Percentiles rank a stretch among this genome's conserved stretches.
Conservation (phyloP, 176 grass and related monocot species). For the Bonia amplexicaulis region DNA sequence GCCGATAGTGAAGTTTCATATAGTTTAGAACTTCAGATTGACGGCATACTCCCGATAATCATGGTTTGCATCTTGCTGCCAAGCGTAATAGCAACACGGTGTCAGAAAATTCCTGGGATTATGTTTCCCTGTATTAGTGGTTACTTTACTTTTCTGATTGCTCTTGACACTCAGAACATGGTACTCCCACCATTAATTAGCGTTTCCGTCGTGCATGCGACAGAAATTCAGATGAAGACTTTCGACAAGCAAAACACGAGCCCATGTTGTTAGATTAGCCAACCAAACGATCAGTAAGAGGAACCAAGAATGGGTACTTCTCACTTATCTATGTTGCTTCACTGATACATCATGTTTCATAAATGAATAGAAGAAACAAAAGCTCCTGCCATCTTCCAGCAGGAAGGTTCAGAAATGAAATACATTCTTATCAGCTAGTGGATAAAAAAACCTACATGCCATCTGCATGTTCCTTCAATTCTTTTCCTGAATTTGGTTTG, state of each 20-base stretch:
- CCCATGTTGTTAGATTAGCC: background rate
- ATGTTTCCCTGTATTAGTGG: background rate
- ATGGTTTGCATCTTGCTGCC: background rate
- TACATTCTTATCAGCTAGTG: background rate
- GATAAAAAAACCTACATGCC: background rate
- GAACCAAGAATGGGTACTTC: background rate
- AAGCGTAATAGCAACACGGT: background rate
- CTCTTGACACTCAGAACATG: background rate
- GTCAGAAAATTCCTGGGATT: background rate
- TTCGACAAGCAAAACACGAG: background rate
- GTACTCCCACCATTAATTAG: background rate
- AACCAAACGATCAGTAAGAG: background rate
- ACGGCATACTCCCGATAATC: background rate
- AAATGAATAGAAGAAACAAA: conserved; percentile 6
- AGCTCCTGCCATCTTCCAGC: background rate
- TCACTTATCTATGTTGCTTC: background rate
- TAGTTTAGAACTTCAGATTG: background rate
- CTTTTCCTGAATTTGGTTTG: conserved; percentile 7
- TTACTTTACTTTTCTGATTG: background rate
- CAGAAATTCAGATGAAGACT: background rate
- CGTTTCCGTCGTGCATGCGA: background rate
- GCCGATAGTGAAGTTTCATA: background rate
- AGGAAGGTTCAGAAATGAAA: background rate
- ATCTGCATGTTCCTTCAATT: conserved; percentile 9
- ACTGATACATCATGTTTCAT: conserved; percentile 3